A percentile compares a stretch with the other conserved stretches of the same genome.
phyloP scores from a whole-genome alignment of 805 yeast genomes.

The Yarrowia alimentaria region DNA sequence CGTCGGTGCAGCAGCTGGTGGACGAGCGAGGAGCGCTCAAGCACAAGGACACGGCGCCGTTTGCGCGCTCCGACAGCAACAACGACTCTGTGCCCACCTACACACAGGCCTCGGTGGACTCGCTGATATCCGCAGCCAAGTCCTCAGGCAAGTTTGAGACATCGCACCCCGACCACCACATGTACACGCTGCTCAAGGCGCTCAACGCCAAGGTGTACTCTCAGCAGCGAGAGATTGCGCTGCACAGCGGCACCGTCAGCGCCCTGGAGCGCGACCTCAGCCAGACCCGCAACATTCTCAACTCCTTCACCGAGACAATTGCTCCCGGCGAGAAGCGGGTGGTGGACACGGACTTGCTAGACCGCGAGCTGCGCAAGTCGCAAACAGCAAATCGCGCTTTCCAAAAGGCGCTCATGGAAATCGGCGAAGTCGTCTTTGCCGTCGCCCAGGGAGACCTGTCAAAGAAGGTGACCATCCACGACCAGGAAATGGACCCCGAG shows the following conservation, averaged over 20 bases:
- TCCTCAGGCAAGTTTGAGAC: conserved; percentile 24
- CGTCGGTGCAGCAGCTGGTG: conserved; percentile 31
- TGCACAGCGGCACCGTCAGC: conserved; percentile 39
- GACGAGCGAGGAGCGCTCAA: conserved; percentile 31
- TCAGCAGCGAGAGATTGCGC: conserved; percentile 41
- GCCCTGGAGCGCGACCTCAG: conserved; percentile 39
- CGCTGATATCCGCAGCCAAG: conserved; percentile 19
- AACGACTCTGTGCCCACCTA: conserved; percentile 15
- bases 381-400: conserved; percentile 62
- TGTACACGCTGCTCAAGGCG: conserved; percentile 24
- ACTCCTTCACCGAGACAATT: conserved; percentile 38
- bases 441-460: conserved; percentile 88
- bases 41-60: conserved; percentile 32
- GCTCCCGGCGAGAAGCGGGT: conserved; percentile 37
- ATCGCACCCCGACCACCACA: conserved; percentile 27
- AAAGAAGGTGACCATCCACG: conserved; percentile 72
- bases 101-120: conserved; percentile 23
- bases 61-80: conserved; percentile 4
- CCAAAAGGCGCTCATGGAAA: conserved; percentile 69
- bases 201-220: conserved; percentile 39
- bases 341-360: conserved; percentile 38
- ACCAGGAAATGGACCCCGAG: conserved; percentile 73
- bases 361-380: conserved; percentile 42
- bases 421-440: conserved; percentile 81
- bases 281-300: conserved; percentile 39